phyloP scores from a whole-genome alignment of 257 asterid genomes.

The Thymus mandschuricus region DNA sequence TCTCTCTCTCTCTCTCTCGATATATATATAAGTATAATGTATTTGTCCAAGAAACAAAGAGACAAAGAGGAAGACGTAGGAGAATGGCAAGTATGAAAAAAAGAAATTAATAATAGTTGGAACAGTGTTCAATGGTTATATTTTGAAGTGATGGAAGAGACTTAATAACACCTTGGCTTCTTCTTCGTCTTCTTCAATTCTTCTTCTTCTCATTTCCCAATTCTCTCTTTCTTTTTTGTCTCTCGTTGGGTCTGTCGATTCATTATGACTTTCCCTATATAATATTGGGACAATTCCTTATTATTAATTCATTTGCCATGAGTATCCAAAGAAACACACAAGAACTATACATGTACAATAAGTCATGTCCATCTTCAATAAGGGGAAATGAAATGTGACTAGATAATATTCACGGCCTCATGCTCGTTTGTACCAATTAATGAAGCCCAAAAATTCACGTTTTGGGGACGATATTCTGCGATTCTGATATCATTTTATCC shows the following conservation, averaged over 20 bases:
- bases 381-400: background rate
- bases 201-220: conserved; percentile 30
- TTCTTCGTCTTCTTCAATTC: conserved; percentile 26
- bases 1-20: too few species aligned
- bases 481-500: too few species aligned
- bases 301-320: background rate
- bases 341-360: background rate
- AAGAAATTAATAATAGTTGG: conserved; percentile 30
- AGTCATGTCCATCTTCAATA: background rate
- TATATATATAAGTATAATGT: background rate
- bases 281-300: conserved; percentile 1
- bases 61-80: conserved; percentile 43
- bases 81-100: conserved; percentile 35
- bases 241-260: conserved; percentile 32
- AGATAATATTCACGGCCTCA: background rate
- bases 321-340: conserved; percentile 24
- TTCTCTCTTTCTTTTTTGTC: conserved; percentile 23
- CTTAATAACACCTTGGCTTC: conserved; percentile 25
- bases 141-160: conserved; percentile 25
- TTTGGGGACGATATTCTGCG: background rate
- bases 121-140: conserved; percentile 39
- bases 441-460: background rate
- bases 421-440: conserved; percentile 5
- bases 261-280: conserved; percentile 25
- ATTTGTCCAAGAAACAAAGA: conserved; percentile 13